Percentiles rank a stretch among this genome's conserved stretches.
Conservation (phyloP, 2,329 filamentous ascomycete genomes). For the Emmonsiellopsis sp. region DNA sequence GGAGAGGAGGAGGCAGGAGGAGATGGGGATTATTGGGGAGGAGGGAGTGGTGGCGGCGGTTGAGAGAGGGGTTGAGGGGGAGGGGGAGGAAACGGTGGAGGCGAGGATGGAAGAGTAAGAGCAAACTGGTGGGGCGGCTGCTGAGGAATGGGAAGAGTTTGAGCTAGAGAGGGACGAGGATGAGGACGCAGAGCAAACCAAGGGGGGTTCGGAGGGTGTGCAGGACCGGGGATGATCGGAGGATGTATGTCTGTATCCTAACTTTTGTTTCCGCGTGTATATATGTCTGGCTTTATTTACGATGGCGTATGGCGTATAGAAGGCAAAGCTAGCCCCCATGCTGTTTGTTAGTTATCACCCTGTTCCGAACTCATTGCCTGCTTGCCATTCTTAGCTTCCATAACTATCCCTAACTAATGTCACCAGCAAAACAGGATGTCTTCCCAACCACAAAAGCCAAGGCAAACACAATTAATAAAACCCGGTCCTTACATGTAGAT, state of each 20-base stretch:
- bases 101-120: neutral
- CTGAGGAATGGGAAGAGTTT: neutral
- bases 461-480: too few relatives aligned
- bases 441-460: too few relatives aligned
- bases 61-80: slow-evolving; percentile 9
- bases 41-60: slow-evolving; percentile 8
- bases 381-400: too few relatives aligned
- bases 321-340: too few relatives aligned
- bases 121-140: neutral
- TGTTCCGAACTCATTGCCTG: too few relatives aligned
- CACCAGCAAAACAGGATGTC: too few relatives aligned
- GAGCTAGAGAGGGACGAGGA: neutral
- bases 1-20: slow-evolving; percentile 9
- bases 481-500: too few relatives aligned
- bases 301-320: neutral
- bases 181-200: neutral
- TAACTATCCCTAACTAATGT: too few relatives aligned
- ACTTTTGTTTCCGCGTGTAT: neutral
- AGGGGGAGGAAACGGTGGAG: slow-evolving; percentile 1
- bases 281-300: neutral
- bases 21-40: slow-evolving; percentile 8
- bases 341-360: too few relatives aligned
- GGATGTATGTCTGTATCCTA: neutral
- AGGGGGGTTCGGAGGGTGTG: neutral
- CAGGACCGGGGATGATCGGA: neutral